Evolutionary conservation across 352 stramenopile genomes (phyloP).

Genomic region (Phytophthora megakarya): DNA sequence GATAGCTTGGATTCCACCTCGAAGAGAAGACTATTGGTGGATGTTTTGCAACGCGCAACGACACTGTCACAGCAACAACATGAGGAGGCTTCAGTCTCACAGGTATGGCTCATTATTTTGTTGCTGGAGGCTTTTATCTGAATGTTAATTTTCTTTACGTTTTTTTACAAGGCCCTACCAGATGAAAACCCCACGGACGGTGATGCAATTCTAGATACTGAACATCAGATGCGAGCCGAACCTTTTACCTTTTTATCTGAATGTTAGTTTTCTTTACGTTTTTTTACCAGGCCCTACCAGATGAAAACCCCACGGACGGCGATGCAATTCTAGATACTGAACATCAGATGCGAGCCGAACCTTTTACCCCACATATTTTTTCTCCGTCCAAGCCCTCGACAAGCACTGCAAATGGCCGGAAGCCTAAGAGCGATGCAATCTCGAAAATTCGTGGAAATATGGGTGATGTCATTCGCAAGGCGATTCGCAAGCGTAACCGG

Average conservation of each 20-base stretch:
- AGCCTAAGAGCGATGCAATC: slow-evolving; percentile 31
- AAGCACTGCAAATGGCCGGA: slow-evolving; percentile 8
- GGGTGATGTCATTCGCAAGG: slow-evolving; percentile 61
- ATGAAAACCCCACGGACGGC: slow-evolving; percentile 21
- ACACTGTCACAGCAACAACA: slow-evolving; percentile 54
- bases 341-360: slow-evolving; percentile 59
- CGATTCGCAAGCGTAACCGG: slow-evolving; percentile 52
- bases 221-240: slow-evolving; percentile 61
- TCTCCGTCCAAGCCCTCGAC: slow-evolving; percentile 50
- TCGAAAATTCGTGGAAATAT: slow-evolving; percentile 61
- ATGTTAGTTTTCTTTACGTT: too few species aligned
- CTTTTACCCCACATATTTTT: slow-evolving; percentile 59
- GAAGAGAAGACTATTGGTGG: slow-evolving; percentile 47
- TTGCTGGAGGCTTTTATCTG: too few species aligned
- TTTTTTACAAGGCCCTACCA: slow-evolving; percentile 4
- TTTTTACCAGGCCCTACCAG: slow-evolving; percentile 5
- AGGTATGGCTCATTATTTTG: too few species aligned
- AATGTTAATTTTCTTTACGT: too few species aligned
- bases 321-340: slow-evolving; percentile 69
- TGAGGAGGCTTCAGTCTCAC: slow-evolving; percentile 12
- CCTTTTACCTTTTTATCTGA: too few species aligned
- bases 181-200: slow-evolving; percentile 22
- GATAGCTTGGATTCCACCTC: slow-evolving; percentile 1
- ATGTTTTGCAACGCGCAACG: slow-evolving; percentile 69
- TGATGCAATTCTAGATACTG: slow-evolving; percentile 66